Base-by-base conservation (phyloP, 306 rosid genomes). In the Sophora flavescens region DNA sequence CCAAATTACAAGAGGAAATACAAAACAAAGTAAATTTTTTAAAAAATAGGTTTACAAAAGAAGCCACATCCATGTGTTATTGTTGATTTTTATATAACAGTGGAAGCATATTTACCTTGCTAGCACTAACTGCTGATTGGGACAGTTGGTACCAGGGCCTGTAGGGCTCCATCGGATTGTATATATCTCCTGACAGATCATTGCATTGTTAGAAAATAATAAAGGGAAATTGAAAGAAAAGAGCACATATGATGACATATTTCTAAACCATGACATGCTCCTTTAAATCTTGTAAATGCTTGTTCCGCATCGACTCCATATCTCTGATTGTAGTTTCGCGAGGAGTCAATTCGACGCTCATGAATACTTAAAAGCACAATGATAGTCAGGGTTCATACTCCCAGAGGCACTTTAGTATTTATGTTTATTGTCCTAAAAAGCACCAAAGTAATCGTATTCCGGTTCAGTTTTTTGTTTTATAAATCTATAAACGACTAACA, bases 121-220 rank as follows among this genome's bases (percentile, higher is more conserved):
- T 39, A 89, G 77, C 17, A 86, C 79, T 69, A 85, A 80, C 77
- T 82, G 82, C 62, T 81, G 86, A 72, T 73, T 87, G 36, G 93
- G 89, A 74, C 83, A 81, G 78, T 65, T 74, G 15, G 93, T 78
- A 72, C 87, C 81, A 2, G 89, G 81, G 62, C 93, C 93, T 28
- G 91, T 73, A 35, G 93, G 93, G 56, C 93, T 89, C 93, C 93
- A 89, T 15, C 89, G 83, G 75, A 87, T 87, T 16, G 93, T 87
- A 85, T 89, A 89, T 72, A 89, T 89, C 84, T 85, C 93, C 91
- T 89, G 59, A n/a, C 68, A 69, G 56, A 63, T 17, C 52, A 59
- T 16, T 51, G 48, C 53, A 39, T 71, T 16, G 28, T 63, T 39
- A 72, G 72, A 48, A 59, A 50, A 63, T 56, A 53, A 63, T 41